Evolutionary conservation across 2,329 filamentous ascomycete genomes (phyloP).

Genomic region (Pestalotiopsis sp.): DNA sequence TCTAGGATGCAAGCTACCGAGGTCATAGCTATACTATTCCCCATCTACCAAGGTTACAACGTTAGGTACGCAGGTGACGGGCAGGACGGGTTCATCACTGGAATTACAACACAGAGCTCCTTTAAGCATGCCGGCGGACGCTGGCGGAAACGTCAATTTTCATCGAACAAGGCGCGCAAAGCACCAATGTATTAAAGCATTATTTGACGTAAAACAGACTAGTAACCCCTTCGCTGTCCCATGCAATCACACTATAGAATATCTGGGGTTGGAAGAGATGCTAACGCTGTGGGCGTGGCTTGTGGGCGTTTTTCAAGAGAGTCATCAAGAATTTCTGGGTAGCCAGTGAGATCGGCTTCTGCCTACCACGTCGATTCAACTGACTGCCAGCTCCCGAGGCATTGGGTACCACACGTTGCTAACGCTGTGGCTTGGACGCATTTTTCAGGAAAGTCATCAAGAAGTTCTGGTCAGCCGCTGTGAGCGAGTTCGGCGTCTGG

Average conservation of each 20-base stretch:
- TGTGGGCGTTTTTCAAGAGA: conserved; percentile 65
- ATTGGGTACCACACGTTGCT: conserved; percentile 40
- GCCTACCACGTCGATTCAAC: conserved; percentile 41
- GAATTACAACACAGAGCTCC: background rate
- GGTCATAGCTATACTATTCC: background rate
- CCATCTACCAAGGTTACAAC: background rate
- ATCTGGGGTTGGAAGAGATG: background rate
- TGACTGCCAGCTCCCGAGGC: conserved; percentile 39
- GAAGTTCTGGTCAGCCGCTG: conserved; percentile 74
- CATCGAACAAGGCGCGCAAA: background rate
- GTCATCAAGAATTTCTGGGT: conserved; percentile 77
- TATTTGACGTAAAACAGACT: background rate
- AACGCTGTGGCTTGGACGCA: conserved; percentile 36
- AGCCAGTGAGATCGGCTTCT: conserved; percentile 61
- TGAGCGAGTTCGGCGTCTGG: conserved; percentile 53
- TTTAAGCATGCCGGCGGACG: background rate
- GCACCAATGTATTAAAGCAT: background rate
- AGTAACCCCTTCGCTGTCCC: background rate
- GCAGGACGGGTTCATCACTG: too few species aligned
- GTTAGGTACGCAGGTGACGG: background rate
- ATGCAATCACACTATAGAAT: background rate
- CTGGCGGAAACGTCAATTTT: background rate
- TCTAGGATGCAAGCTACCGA: background rate
- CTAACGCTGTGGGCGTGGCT: conserved; percentile 14
- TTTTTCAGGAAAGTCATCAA: conserved; percentile 73